Base-by-base conservation (phyloP, 768 basidiomycete genomes). In the Termitomyces sp. region DNA sequence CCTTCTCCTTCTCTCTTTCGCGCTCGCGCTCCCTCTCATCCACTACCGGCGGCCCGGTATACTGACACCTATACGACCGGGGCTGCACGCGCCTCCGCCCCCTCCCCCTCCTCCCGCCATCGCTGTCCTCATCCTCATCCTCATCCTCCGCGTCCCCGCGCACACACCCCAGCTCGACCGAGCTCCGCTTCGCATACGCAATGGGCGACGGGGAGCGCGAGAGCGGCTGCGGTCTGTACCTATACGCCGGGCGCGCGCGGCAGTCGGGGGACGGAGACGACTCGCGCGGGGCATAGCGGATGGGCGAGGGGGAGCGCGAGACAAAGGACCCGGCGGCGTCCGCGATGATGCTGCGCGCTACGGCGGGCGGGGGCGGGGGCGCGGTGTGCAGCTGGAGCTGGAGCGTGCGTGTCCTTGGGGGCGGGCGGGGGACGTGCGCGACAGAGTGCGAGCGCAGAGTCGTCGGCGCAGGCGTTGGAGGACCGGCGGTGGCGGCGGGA, bases 281-380 rank as follows among this genome's bases (percentile, higher is more conserved):
- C n/a, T n/a, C 67, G 11, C 65, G 65, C 18, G 71, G 66, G n/a
- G 73, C 73, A 43, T 74, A 74, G 5, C 64, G 62, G 22, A 74
- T 74, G 14, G 73, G 73, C 2, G 72, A 73, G 0, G 71, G 72
- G 30, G 65, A 65, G 7, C 71, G 65, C 5, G 69, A 65, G 18
- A 68, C 36, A 3, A 62, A 48, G 20, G 65, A 60, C 11, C 49
- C 26, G 52, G 40, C 41, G 55, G 70, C 0, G 36, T 36, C 4
- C 28, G 4, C 28, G 28, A 28, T 3, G 3, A 28, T 28, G 28
- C 28, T 28, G 28, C 28, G n/a, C n/a, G n/a, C n/a, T n/a, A n/a
- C n/a, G n/a, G n/a, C n/a, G n/a, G n/a, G n/a, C n/a, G n/a, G n/a
- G n/a, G n/a, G n/a, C 13, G 36, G 33, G 7, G 24, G 26, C 26